Percentiles rank a stretch among this genome's conserved stretches.
phyloP scores from a whole-genome alignment of 345 rosid genomes.

The Excoecaria cochinchinensis region DNA sequence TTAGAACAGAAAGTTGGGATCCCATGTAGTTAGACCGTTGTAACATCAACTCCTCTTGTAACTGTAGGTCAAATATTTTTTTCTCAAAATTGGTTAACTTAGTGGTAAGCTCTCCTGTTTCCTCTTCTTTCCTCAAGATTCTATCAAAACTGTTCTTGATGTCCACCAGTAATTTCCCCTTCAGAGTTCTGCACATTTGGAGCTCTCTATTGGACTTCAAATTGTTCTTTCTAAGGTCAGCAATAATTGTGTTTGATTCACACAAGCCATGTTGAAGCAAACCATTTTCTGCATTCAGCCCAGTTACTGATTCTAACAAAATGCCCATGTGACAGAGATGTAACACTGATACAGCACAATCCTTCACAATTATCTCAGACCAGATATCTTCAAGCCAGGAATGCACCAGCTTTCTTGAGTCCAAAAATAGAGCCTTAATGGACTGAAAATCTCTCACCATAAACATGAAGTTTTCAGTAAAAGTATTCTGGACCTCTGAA shows the following conservation, averaged over 20 bases:
- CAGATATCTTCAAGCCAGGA: slow-evolving; percentile 87
- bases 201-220: slow-evolving; percentile 71
- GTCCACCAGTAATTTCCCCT: slow-evolving; percentile 81
- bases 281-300: slow-evolving; percentile 79
- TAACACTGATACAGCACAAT: slow-evolving; percentile 82
- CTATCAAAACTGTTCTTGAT: slow-evolving; percentile 77
- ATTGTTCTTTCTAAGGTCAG: slow-evolving; percentile 74
- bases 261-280: slow-evolving; percentile 77
- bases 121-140: slow-evolving; percentile 76
- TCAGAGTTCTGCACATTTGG: slow-evolving; percentile 61
- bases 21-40: slow-evolving; percentile 78
- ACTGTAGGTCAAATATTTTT: slow-evolving; percentile 60
- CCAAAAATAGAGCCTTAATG: slow-evolving; percentile 50
- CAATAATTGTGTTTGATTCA: slow-evolving; percentile 63
- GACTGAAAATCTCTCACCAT: slow-evolving; percentile 46
- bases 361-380: slow-evolving; percentile 86
- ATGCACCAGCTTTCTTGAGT: slow-evolving; percentile 51
- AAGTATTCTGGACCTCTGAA: slow-evolving; percentile 46
- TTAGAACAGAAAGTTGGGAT: slow-evolving; percentile 69
- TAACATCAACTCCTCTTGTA: slow-evolving; percentile 87
- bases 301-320: slow-evolving; percentile 78
- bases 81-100: slow-evolving; percentile 68
- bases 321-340: slow-evolving; percentile 91
- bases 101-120: slow-evolving; percentile 53
- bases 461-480: slow-evolving; percentile 39